phyloP scores from a whole-genome alignment of 352 stramenopile genomes.

The Pythium aquatile region DNA sequence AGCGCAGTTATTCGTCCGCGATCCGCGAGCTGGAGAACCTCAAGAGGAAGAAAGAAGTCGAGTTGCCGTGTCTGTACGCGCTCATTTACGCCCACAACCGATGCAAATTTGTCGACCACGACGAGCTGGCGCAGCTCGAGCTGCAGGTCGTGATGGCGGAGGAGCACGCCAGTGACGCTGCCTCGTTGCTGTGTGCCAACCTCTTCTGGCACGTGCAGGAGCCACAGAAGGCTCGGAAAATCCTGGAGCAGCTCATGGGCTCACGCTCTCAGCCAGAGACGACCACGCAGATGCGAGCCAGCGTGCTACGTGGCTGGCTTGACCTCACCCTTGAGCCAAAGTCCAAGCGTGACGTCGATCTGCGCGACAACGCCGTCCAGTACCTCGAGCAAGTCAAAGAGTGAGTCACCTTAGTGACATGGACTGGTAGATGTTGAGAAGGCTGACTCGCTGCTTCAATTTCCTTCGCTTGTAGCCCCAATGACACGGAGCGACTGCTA shows the following conservation, averaged over 20 bases:
- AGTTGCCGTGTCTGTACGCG: conserved; percentile 75
- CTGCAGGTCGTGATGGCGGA: conserved; percentile 80
- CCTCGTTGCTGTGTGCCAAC: conserved; percentile 62
- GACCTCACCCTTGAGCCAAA: conserved; percentile 71
- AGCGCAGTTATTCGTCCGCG: conserved; percentile 73
- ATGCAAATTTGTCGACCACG: conserved; percentile 77
- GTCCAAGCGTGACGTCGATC: conserved; percentile 61
- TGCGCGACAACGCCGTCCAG: conserved; percentile 55
- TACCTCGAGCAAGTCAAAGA: conserved; percentile 69
- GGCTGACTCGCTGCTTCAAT: background rate
- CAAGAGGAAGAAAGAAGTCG: conserved; percentile 75
- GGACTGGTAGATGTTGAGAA: conserved; percentile 2
- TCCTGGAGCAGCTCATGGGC: conserved; percentile 56
- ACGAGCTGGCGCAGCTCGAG: conserved; percentile 76
- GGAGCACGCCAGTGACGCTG: conserved; percentile 53
- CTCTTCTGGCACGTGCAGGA: conserved; percentile 82
- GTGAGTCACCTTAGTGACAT: conserved; percentile 27
- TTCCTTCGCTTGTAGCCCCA: conserved; percentile 33
- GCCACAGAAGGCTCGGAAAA: conserved; percentile 60
- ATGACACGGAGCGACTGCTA: conserved; percentile 69
- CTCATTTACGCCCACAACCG: conserved; percentile 75
- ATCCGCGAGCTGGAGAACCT: conserved; percentile 86
- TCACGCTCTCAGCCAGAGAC: conserved; percentile 21
- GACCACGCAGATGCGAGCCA: conserved; percentile 41
- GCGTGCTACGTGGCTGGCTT: conserved; percentile 72